phyloP scores from a whole-genome alignment of 129 eudicot genomes.

The Solidago caesia region DNA sequence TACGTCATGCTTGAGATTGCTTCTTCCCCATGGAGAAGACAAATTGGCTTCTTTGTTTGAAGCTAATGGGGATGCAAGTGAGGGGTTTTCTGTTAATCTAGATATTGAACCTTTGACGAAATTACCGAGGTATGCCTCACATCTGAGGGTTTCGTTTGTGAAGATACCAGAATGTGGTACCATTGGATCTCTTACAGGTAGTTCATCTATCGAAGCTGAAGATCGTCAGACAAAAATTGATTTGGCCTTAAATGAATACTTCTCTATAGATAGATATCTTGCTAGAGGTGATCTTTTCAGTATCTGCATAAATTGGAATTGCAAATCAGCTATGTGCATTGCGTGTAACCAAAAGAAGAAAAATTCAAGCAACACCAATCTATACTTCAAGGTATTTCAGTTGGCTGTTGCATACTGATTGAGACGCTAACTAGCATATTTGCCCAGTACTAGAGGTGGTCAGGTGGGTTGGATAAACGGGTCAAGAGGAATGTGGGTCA shows the following conservation, averaged over 20 bases:
- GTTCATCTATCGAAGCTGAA: slow-evolving; percentile 62
- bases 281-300: slow-evolving; percentile 79
- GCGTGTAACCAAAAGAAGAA: slow-evolving; percentile 52
- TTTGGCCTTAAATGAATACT: slow-evolving; percentile 72
- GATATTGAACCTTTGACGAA: slow-evolving; percentile 56
- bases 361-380: slow-evolving; percentile 34
- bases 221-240: slow-evolving; percentile 86
- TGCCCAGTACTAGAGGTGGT: neutral
- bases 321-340: slow-evolving; percentile 77
- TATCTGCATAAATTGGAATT: slow-evolving; percentile 68
- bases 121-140: slow-evolving; percentile 78
- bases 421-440: slow-evolving; percentile 9
- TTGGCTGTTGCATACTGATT: slow-evolving; percentile 3
- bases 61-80: slow-evolving; percentile 30
- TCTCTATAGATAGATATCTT: slow-evolving; percentile 79
- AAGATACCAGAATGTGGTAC: slow-evolving; percentile 87
- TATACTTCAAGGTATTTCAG: slow-evolving; percentile 71
- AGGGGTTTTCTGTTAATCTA: slow-evolving; percentile 38
- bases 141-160: slow-evolving; percentile 78
- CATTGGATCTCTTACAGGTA: slow-evolving; percentile 62
- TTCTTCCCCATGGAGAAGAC: slow-evolving; percentile 72
- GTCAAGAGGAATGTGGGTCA: neutral
- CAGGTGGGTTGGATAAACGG: neutral
- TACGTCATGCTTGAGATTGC: slow-evolving; percentile 62
- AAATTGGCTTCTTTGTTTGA: slow-evolving; percentile 58